These are phyloP conservation scores for Scytalidium sp. DNA, from an alignment of 2,329 filamentous ascomycete species.

Conservation along the genomic window DNA sequence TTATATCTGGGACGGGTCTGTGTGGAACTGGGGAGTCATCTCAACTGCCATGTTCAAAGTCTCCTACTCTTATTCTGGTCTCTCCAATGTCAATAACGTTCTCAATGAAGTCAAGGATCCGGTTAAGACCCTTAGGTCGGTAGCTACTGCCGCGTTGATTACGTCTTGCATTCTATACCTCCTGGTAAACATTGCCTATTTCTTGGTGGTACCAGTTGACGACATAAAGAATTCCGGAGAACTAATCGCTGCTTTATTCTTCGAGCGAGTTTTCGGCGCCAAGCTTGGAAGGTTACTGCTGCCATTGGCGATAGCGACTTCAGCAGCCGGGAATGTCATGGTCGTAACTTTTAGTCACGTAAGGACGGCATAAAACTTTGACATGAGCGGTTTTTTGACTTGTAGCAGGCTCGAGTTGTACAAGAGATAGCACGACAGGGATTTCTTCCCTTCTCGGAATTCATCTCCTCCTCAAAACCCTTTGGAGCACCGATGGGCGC, in stretches of 20 bases:
- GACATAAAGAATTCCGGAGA: constrained; percentile 53
- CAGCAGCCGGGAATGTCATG: constrained; percentile 46
- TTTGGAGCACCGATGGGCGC: constrained; percentile 27
- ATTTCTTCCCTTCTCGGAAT: constrained; percentile 39
- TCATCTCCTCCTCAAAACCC: constrained; percentile 25
- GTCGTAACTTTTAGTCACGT: constrained; percentile 53
- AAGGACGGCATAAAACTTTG: constrained; percentile 24
- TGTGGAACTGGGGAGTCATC: constrained; percentile 66
- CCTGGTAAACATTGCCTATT: constrained; percentile 58
- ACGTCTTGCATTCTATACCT: constrained; percentile 53
- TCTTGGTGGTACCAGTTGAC: constrained; percentile 53
- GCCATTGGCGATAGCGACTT: constrained; percentile 42
- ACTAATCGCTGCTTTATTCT: constrained; percentile 54
- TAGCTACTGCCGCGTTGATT: constrained; percentile 49
- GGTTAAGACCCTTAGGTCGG: constrained; percentile 53
- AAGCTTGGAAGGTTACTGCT: constrained; percentile 38
- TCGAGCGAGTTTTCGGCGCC: constrained; percentile 50
- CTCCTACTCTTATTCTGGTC: constrained; percentile 52
- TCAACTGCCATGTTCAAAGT: constrained; percentile 53
- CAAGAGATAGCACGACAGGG: constrained; percentile 47
- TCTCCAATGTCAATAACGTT: constrained; percentile 52
- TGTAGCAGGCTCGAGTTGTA: constrained; percentile 39
- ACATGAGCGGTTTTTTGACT: no score
- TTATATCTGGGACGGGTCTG: constrained; percentile 59
- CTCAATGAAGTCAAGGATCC: constrained; percentile 58